Base-by-base conservation (phyloP, 768 basidiomycete species). In the Auricularia auricula-judae region DNA sequence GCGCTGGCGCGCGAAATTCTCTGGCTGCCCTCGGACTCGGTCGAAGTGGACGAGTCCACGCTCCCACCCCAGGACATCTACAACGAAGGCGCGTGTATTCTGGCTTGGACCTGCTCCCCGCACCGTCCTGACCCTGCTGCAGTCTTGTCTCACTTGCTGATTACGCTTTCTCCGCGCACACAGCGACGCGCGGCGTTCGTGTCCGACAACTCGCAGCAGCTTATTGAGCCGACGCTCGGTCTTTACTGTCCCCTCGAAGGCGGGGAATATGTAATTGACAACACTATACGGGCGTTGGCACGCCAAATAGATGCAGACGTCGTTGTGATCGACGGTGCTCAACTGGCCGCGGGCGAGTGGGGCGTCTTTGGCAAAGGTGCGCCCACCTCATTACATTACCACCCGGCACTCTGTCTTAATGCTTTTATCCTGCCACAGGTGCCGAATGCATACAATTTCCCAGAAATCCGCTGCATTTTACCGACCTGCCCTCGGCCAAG, bases 161-260 rank as follows among this genome's bases (percentile, higher is more conserved):
- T 93, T 65, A 82, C 87, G 3, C 77, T 93, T 39, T 91, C 91
- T 73, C 89, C 92, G 2, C 85, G 89, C 73, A 87, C 86, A 3
- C 91, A 93, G 71, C 84, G 90, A 67, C 81, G 84, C 21, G 86
- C 90, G 12, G 77, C 84, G 0, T 86, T 86, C 74, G 65, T 83
- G 14, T 76, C 86, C 10, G 73, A 79, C 3, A 71, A 80, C 4
- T 83, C 82, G 16, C 78, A 83, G 34, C 80, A 82, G 0, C 29
- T 59, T 8, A 70, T 84, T 36, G 92, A 94, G 71, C 93, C 93
- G 3, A 91, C 89, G 0, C 76, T 95, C n/a, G 89, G 85, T 0
- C 74, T 95, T 3, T 93, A 91, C 73, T 92, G 89, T 67, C 95
- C 94, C 4, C 87, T 92, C 65, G 87, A 89, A 73, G 94, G 94